These are phyloP conservation scores for Backusella mclennaniae DNA, from an alignment of 192 early-diverging fungal species.

Conservation along the genomic window DNA sequence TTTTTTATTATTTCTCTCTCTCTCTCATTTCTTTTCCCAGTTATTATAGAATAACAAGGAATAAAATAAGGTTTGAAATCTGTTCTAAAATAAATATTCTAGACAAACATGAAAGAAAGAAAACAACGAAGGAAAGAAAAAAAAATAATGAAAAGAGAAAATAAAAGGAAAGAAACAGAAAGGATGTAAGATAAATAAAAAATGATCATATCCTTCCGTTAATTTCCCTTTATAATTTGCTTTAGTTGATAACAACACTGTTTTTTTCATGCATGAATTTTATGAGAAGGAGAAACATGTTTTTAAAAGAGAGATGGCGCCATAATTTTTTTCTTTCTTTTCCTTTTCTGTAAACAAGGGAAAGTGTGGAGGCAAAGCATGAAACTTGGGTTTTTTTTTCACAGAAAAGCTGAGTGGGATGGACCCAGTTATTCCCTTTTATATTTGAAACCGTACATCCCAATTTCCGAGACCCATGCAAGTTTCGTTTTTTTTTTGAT, in stretches of 20 bases:
- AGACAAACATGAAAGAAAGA: background rate
- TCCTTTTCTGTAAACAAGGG: background rate
- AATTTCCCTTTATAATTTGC: background rate
- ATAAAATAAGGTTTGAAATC: conserved; percentile 2
- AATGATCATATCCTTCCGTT: background rate
- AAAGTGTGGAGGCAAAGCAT: background rate
- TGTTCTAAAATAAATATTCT: background rate
- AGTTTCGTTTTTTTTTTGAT: background rate
- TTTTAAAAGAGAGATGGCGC: background rate
- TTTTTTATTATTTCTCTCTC: background rate
- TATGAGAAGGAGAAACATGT: background rate
- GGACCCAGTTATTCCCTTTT: background rate
- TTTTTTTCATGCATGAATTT: no score
- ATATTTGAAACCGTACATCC: background rate
- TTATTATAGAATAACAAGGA: background rate
- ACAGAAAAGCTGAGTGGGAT: background rate
- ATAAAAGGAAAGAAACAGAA: background rate
- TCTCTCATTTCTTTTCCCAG: background rate
- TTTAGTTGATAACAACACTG: background rate
- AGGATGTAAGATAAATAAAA: background rate
- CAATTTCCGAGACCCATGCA: background rate
- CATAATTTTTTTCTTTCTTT: background rate
- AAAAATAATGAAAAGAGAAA: background rate
- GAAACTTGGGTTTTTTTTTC: background rate
- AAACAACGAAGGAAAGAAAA: background rate